Conservation (phyloP, 345 rosid genomes). For the Populus simonii region DNA sequence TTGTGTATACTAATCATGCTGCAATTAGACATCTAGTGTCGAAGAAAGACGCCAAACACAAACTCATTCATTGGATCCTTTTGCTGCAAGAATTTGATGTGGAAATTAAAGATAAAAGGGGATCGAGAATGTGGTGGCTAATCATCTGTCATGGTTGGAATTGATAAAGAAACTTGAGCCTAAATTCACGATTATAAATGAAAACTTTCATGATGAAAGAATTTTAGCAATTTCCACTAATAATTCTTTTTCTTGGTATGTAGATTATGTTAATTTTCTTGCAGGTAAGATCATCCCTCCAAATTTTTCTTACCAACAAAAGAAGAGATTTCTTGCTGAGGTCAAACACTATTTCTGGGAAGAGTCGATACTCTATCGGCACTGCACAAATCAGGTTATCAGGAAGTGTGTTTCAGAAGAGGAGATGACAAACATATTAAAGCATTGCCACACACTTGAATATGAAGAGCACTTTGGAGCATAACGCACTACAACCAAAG, state of each 20-base stretch:
- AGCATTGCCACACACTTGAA: no score
- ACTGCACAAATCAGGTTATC: not conserved
- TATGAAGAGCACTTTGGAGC: no score
- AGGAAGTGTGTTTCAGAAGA: not conserved
- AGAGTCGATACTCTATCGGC: not conserved
- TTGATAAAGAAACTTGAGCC: no score
- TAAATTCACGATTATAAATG: not conserved
- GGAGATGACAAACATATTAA: no score
- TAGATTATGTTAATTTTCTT: no score
- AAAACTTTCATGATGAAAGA: not conserved
- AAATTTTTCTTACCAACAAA: no score
- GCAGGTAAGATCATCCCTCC: no score
- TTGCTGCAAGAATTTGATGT: not conserved
- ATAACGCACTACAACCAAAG: no score
- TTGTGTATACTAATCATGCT: no score
- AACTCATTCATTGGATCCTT: not conserved
- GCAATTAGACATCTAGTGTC: no score
- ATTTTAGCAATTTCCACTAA: not conserved
- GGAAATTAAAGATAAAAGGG: not conserved
- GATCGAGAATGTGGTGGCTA: not conserved
- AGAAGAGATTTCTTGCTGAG: no score
- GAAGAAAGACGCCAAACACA: not conserved
- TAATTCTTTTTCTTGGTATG: not conserved
- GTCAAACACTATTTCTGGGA: not conserved
- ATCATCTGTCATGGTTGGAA: not conserved